A percentile compares a stretch with the other conserved stretches of the same genome.
phyloP scores from a whole-genome alignment of 176 grass and related monocot genomes.

The Hsuehochloa calcarea region DNA sequence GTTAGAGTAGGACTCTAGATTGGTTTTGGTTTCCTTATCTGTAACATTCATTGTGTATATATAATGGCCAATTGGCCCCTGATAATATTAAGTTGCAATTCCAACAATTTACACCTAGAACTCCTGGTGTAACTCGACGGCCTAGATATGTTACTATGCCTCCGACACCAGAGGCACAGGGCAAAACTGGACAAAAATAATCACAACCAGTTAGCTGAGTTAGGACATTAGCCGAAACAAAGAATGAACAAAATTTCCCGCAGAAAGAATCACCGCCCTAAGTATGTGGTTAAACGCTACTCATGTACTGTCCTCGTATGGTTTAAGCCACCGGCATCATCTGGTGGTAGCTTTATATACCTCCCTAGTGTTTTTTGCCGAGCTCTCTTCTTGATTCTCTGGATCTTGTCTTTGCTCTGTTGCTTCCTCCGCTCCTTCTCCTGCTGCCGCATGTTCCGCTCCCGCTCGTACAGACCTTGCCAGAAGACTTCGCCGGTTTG shows the following conservation, averaged over 20 bases:
- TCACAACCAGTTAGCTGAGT: conserved; percentile 9
- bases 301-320: conserved; percentile 41
- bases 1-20: too few relatives aligned
- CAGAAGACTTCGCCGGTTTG: conserved; percentile 82
- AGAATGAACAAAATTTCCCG: conserved; percentile 46
- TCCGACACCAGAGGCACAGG: neutral
- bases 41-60: too few relatives aligned
- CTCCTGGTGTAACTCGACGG: neutral
- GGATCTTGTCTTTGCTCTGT: conserved; percentile 83
- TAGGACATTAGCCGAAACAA: conserved; percentile 20
- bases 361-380: conserved; percentile 82
- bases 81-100: too few relatives aligned
- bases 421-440: conserved; percentile 84
- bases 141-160: conserved; percentile 39
- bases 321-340: conserved; percentile 41
- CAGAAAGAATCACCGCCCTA: conserved; percentile 39
- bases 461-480: conserved; percentile 91
- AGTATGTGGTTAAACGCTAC: conserved; percentile 46
- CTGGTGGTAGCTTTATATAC: conserved; percentile 81
- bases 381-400: conserved; percentile 77
- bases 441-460: conserved; percentile 73
- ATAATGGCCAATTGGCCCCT: too few relatives aligned
- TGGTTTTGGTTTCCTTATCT: too few relatives aligned
- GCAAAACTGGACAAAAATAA: conserved; percentile 44
- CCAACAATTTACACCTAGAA: conserved; percentile 37